Conservation (phyloP, 2,329 filamentous ascomycete species). For the Hypomyces perniciosus region DNA sequence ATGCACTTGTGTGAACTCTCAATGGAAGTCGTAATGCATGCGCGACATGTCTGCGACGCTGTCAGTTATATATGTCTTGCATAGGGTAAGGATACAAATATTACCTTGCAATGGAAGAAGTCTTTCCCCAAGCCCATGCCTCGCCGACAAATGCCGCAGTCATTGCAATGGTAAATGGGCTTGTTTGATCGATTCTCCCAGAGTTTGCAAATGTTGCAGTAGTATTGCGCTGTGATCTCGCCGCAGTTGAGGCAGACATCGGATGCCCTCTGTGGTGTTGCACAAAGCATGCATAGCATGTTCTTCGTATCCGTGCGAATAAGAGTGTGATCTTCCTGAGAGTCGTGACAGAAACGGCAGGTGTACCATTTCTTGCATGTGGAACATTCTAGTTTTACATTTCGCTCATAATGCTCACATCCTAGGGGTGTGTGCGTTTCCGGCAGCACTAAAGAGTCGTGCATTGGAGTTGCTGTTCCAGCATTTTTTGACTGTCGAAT, state of each 20-base stretch:
- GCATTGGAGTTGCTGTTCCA: slow-evolving; percentile 15
- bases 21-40: slow-evolving; percentile 87
- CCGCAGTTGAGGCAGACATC: slow-evolving; percentile 75
- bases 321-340: slow-evolving; percentile 69
- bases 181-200: slow-evolving; percentile 93
- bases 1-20: slow-evolving; percentile 86
- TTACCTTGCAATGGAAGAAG: slow-evolving; percentile 95
- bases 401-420: slow-evolving; percentile 89
- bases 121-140: slow-evolving; percentile 91
- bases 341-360: slow-evolving; percentile 90
- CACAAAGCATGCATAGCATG: slow-evolving; percentile 97
- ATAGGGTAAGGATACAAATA: not conserved
- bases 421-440: slow-evolving; percentile 53
- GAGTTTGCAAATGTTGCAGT: slow-evolving; percentile 88
- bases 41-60: slow-evolving; percentile 66
- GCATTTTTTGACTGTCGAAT: slow-evolving; percentile 42
- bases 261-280: slow-evolving; percentile 72
- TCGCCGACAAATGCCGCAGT: slow-evolving; percentile 91
- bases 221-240: slow-evolving; percentile 77
- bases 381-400: slow-evolving; percentile 91
- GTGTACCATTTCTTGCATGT: slow-evolving; percentile 90
- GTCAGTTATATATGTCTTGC: not conserved
- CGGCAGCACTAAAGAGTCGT: slow-evolving; percentile 15
- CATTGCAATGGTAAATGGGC: slow-evolving; percentile 90
- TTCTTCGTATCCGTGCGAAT: slow-evolving; percentile 80